These are phyloP conservation scores for Byssoonygena ceratinophila DNA, from an alignment of 2,329 filamentous ascomycete genomes.

Conservation along the genomic window DNA sequence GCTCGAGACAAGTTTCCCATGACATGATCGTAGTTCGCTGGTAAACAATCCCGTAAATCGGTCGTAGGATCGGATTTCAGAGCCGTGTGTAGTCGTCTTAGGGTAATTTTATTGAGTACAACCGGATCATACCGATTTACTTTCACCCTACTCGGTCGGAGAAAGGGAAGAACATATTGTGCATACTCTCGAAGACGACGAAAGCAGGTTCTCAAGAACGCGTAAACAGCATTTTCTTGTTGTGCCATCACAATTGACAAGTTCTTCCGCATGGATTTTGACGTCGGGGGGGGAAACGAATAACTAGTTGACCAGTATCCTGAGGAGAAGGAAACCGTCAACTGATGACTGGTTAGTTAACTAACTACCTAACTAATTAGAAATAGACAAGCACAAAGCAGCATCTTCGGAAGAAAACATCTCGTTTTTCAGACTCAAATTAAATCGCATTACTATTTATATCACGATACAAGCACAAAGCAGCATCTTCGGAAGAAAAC, in stretches of 20 bases:
- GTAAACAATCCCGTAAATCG: slow-evolving; percentile 2
- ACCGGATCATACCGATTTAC: neutral
- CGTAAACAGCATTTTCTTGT: neutral
- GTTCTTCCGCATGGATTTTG: neutral
- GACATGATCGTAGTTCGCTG: neutral
- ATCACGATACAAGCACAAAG: too few relatives aligned
- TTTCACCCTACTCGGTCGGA: neutral
- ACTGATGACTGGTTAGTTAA: too few relatives aligned
- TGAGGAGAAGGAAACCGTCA: too few relatives aligned
- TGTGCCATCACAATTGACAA: neutral
- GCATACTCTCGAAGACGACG: neutral
- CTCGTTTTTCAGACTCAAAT: too few relatives aligned
- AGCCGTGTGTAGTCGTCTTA: neutral
- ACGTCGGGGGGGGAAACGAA: too few relatives aligned
- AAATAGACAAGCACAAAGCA: too few relatives aligned
- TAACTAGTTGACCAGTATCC: too few relatives aligned
- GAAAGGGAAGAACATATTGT: neutral
- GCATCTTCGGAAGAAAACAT: too few relatives aligned
- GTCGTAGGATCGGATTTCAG: neutral
- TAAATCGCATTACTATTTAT: too few relatives aligned
- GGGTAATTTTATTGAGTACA: neutral
- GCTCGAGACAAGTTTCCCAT: neutral
- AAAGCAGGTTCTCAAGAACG: neutral
- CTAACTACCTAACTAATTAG: too few relatives aligned
- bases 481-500: too few relatives aligned